phyloP scores from a whole-genome alignment of 1,139 yeast species.

The Scheffersomyces quercinus region DNA sequence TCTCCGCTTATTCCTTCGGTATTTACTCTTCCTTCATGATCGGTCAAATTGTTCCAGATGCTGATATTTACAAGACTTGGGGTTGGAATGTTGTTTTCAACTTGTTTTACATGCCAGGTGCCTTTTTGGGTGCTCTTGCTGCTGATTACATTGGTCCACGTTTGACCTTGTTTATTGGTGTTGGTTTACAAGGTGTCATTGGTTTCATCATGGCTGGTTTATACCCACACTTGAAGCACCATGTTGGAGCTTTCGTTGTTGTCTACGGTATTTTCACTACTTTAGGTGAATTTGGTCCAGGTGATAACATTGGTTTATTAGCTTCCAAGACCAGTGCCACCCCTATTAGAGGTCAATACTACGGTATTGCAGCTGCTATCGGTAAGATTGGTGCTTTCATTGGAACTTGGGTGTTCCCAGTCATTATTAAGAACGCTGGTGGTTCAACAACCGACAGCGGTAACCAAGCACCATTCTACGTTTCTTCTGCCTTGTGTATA shows the following conservation, averaged over 20 bases:
- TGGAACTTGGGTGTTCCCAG: conserved; percentile 87
- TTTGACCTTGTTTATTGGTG: conserved; percentile 69
- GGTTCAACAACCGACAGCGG: conserved; percentile 50
- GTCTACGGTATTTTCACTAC: conserved; percentile 85
- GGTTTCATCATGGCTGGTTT: conserved; percentile 87
- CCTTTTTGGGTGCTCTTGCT: conserved; percentile 75
- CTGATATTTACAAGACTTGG: conserved; percentile 68
- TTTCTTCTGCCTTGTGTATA: conserved; percentile 74
- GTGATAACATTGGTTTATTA: conserved; percentile 85
- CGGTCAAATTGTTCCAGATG: conserved; percentile 50
- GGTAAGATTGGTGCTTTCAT: conserved; percentile 93
- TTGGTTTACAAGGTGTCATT: conserved; percentile 68
- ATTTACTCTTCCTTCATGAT: conserved; percentile 74
- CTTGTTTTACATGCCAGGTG: conserved; percentile 87
- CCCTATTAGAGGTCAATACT: conserved; percentile 85
- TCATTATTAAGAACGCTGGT: conserved; percentile 52
- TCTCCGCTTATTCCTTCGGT: conserved; percentile 84
- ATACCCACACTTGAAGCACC: conserved; percentile 53
- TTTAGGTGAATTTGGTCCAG: conserved; percentile 93
- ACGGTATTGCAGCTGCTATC: conserved; percentile 86
- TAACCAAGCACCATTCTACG: conserved; percentile 76
- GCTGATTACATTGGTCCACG: conserved; percentile 93
- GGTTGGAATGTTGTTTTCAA: conserved; percentile 94
- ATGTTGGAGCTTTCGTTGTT: conserved; percentile 78
- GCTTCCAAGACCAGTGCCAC: conserved; percentile 88